Percentiles rank a stretch among this genome's conserved stretches.
phyloP scores from a whole-genome alignment of 805 yeast species.

The Metschnikowia vanudenii region DNA sequence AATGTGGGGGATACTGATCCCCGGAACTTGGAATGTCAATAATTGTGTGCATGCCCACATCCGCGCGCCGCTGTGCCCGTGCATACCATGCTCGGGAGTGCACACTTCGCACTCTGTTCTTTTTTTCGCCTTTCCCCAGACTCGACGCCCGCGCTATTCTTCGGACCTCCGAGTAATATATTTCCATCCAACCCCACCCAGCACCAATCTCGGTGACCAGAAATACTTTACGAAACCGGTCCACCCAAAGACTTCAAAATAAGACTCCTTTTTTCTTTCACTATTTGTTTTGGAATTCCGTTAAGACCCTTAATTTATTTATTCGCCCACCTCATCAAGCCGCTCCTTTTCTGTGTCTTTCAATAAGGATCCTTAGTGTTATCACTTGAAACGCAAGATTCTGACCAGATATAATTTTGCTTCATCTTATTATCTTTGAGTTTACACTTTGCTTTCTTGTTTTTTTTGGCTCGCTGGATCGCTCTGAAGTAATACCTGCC shows the following conservation, averaged over 20 bases:
- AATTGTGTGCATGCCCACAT: not conserved
- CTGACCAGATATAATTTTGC: not conserved
- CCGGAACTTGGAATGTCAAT: not conserved
- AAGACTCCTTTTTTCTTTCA: not conserved
- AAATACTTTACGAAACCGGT: not conserved
- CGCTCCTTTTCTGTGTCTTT: no score
- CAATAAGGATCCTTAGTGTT: not conserved
- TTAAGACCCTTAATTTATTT: no score
- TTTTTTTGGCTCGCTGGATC: no score
- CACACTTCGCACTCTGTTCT: conserved; percentile 3
- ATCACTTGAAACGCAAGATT: not conserved
- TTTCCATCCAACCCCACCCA: conserved; percentile 1
- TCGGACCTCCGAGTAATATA: conserved; percentile 3
- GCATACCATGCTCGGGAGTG: conserved; percentile 8
- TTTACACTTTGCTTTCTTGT: no score
- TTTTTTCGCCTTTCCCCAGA: conserved; percentile 10
- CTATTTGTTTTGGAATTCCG: no score
- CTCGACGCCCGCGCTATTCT: conserved; percentile 8
- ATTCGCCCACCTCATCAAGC: no score
- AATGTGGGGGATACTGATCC: not conserved
- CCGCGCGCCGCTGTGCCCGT: not conserved
- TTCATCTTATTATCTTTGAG: no score
- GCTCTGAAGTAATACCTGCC: no score
- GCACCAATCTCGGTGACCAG: not conserved
- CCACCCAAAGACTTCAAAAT: not conserved